Percentiles rank a stretch among this genome's conserved stretches.
Evolutionary conservation across 768 basidiomycete genomes (phyloP).

Genomic region (Rhodosporidiobolus sp.): DNA sequence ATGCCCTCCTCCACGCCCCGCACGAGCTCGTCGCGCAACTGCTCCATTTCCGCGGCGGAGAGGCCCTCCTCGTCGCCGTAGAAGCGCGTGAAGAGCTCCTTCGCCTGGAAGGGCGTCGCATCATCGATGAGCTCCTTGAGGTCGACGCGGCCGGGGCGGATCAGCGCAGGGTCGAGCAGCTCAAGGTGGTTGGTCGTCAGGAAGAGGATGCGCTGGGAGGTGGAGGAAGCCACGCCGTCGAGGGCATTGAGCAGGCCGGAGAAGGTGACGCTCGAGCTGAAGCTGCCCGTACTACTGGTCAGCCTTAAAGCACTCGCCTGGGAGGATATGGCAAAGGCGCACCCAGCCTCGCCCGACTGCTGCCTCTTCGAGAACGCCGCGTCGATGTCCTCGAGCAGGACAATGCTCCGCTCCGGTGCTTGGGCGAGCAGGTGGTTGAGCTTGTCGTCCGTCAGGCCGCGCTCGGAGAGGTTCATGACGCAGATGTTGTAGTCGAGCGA

Average conservation of each 20-base stretch:
- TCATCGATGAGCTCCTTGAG: conserved; percentile 78
- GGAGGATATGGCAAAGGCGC: conserved; percentile 45
- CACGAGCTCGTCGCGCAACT: conserved; percentile 58
- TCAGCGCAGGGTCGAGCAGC: conserved; percentile 84
- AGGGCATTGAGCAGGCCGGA: conserved; percentile 95
- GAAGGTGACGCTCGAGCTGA: conserved; percentile 93
- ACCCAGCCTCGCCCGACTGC: conserved; percentile 90
- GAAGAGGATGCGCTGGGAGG: conserved; percentile 93
- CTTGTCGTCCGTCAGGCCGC: conserved; percentile 94
- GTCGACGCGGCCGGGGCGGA: conserved; percentile 94
- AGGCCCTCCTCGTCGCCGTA: conserved; percentile 58
- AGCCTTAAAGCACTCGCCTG: background rate
- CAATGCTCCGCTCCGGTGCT: conserved; percentile 83
- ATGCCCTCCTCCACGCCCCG: conserved; percentile 59
- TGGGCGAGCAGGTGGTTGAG: conserved; percentile 88
- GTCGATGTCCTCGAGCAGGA: conserved; percentile 96
- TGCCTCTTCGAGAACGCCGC: conserved; percentile 93
- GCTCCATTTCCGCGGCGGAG: conserved; percentile 51
- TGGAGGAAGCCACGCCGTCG: conserved; percentile 91
- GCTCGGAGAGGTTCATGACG: conserved; percentile 88
- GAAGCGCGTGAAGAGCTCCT: conserved; percentile 73
- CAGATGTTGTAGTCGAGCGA: conserved; percentile 92
- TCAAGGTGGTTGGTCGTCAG: conserved; percentile 98
- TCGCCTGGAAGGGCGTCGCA: conserved; percentile 75
- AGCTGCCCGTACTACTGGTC: conserved; percentile 54